Conservation (phyloP, 345 rosid species). For the Populus deltoides region DNA sequence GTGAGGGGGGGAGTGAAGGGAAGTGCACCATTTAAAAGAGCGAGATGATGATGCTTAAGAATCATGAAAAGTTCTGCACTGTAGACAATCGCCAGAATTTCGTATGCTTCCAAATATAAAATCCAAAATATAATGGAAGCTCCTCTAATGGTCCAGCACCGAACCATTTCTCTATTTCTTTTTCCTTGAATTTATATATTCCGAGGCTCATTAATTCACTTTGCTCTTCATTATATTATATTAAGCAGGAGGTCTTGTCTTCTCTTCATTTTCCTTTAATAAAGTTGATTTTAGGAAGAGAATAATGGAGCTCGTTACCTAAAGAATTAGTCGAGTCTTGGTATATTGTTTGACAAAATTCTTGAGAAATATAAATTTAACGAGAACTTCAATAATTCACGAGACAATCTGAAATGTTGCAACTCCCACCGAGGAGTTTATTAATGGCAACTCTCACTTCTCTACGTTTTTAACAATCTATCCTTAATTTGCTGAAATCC, state of each 20-base stretch:
- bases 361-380: background rate
- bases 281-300: background rate
- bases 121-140: slow-evolving; percentile 17
- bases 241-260: background rate
- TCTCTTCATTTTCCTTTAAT: background rate
- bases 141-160: slow-evolving; percentile 17
- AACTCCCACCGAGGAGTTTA: no score
- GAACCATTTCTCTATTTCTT: slow-evolving; percentile 3
- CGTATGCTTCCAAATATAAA: slow-evolving; percentile 35
- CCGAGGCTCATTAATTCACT: slow-evolving; percentile 14
- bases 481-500: no score
- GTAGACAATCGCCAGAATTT: slow-evolving; percentile 13
- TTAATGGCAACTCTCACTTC: no score
- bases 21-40: slow-evolving; percentile 29
- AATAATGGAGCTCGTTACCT: background rate
- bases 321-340: background rate
- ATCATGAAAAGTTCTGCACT: background rate
- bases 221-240: slow-evolving; percentile 6
- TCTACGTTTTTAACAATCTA: no score
- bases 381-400: background rate
- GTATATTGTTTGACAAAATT: background rate
- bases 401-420: background rate
- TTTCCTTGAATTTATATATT: slow-evolving; percentile 11
- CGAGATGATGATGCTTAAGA: slow-evolving; percentile 8
- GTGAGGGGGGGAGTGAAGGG: slow-evolving; percentile 15